Conservation (phyloP, 257 asterid genomes). For the Catharanthus roseus region DNA sequence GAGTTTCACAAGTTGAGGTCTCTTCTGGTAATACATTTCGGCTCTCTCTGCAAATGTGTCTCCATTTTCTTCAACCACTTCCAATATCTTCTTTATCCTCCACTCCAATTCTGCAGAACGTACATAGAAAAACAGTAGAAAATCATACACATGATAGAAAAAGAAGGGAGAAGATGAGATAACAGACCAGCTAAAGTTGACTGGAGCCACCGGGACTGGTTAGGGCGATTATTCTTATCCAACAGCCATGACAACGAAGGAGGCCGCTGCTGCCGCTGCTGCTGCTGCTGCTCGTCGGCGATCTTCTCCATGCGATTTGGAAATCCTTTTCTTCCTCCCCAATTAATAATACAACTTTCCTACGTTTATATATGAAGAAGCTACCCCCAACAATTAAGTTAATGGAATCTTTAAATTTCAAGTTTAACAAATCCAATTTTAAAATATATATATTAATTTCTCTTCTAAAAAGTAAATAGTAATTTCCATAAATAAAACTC, state of each 20-base stretch:
- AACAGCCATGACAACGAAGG: conserved; percentile 4
- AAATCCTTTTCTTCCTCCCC: neutral
- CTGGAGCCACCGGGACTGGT: conserved; percentile 19
- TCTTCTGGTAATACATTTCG: conserved; percentile 39
- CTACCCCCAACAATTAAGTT: too few relatives aligned
- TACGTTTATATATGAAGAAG: too few relatives aligned
- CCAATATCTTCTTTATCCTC: conserved; percentile 29
- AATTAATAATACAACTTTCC: neutral
- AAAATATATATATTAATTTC: too few relatives aligned
- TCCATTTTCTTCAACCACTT: conserved; percentile 33
- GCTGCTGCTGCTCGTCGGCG: neutral
- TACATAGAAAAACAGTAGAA: too few relatives aligned
- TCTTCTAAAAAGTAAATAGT: too few relatives aligned
- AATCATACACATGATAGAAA: too few relatives aligned
- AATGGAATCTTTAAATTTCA: too few relatives aligned
- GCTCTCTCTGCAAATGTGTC: conserved; percentile 37
- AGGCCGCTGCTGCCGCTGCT: neutral
- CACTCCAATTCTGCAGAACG: conserved; percentile 29
- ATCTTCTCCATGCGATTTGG: conserved; percentile 7
- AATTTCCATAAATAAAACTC: neutral
- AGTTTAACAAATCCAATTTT: too few relatives aligned
- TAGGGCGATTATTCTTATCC: conserved; percentile 4
- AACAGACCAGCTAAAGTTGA: conserved; percentile 20
- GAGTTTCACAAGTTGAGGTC: conserved; percentile 30
- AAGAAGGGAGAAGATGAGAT: neutral